These are phyloP conservation scores for Clarireedia monteithiana DNA, from an alignment of 2,329 filamentous ascomycete genomes.

Conservation along the genomic window DNA sequence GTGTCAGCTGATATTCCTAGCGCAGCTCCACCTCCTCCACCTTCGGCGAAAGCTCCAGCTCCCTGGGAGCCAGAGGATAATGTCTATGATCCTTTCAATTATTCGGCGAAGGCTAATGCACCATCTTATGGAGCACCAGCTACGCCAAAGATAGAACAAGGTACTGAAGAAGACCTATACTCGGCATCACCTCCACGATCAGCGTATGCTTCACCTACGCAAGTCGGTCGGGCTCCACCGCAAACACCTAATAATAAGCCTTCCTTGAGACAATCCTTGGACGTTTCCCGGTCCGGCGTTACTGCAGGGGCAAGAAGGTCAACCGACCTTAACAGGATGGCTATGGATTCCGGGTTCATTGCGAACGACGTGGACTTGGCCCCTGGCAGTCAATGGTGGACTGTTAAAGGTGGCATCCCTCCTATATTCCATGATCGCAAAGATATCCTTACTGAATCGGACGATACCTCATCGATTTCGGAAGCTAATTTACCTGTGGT, in stretches of 20 bases:
- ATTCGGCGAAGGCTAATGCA: conserved; percentile 27
- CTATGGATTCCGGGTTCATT: conserved; percentile 73
- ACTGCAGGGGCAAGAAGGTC: conserved; percentile 37
- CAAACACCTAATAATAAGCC: conserved; percentile 34
- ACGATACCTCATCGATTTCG: conserved; percentile 65
- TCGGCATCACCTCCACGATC: conserved; percentile 28
- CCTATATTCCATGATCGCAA: conserved; percentile 74
- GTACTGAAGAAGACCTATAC: conserved; percentile 28
- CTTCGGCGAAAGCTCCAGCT: conserved; percentile 26
- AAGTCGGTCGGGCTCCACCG: conserved; percentile 34
- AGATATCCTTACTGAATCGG: conserved; percentile 75
- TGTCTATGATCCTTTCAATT: conserved; percentile 63
- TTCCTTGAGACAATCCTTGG: conserved; percentile 52
- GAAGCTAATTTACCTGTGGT: conserved; percentile 63
- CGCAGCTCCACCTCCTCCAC: conserved; percentile 47
- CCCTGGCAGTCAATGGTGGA: conserved; percentile 76
- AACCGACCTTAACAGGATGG: conserved; percentile 67
- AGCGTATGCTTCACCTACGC: conserved; percentile 23
- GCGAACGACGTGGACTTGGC: conserved; percentile 81
- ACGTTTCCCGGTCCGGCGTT: conserved; percentile 47
- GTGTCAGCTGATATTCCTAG: conserved; percentile 65
- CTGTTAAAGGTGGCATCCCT: conserved; percentile 68
- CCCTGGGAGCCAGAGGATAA: conserved; percentile 56
- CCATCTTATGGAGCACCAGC: conserved; percentile 11
- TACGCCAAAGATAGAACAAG: conserved; percentile 16